These are phyloP conservation scores for Neonectria faginata DNA, from an alignment of 2,329 filamentous ascomycete genomes.

Conservation along the genomic window DNA sequence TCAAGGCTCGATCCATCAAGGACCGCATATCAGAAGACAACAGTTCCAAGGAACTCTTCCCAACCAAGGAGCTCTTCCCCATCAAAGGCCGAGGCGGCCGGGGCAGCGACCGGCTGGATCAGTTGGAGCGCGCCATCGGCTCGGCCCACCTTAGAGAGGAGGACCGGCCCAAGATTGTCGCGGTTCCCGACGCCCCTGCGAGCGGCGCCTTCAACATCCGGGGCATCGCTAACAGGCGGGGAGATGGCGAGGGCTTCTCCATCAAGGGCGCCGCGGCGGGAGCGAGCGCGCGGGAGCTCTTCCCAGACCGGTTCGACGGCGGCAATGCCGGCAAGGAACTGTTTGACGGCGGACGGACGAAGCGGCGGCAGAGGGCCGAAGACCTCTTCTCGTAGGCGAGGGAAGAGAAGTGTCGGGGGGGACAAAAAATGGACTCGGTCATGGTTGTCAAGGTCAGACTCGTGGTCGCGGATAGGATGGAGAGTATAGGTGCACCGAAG, in stretches of 20 bases:
- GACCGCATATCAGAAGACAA: slow-evolving; percentile 49
- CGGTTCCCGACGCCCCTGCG: slow-evolving; percentile 58
- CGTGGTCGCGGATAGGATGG: slow-evolving; percentile 21
- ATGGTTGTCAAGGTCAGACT: neutral
- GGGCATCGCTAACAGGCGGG: slow-evolving; percentile 63
- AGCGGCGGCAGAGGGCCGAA: slow-evolving; percentile 76
- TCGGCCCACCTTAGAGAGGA: slow-evolving; percentile 53
- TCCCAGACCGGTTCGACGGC: slow-evolving; percentile 71
- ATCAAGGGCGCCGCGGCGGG: slow-evolving; percentile 73
- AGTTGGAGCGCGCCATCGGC: slow-evolving; percentile 54
- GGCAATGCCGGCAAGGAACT: slow-evolving; percentile 76
- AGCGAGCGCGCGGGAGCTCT: slow-evolving; percentile 71
- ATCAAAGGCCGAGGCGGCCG: slow-evolving; percentile 38
- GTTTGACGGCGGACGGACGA: slow-evolving; percentile 62
- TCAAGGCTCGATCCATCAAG: slow-evolving; percentile 50
- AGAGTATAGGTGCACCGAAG: slow-evolving; percentile 31
- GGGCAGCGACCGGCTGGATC: slow-evolving; percentile 50
- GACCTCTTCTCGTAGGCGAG: slow-evolving; percentile 73
- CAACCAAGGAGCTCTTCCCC: slow-evolving; percentile 45
- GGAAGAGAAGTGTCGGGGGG: neutral
- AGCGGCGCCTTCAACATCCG: slow-evolving; percentile 68
- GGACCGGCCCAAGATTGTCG: slow-evolving; percentile 68
- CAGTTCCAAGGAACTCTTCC: slow-evolving; percentile 55
- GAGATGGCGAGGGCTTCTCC: slow-evolving; percentile 63
- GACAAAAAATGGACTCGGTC: slow-evolving; percentile 9